These are phyloP conservation scores for Protostelium mycophagum DNA, from an alignment of 78 protist species.

Conservation along the genomic window DNA sequence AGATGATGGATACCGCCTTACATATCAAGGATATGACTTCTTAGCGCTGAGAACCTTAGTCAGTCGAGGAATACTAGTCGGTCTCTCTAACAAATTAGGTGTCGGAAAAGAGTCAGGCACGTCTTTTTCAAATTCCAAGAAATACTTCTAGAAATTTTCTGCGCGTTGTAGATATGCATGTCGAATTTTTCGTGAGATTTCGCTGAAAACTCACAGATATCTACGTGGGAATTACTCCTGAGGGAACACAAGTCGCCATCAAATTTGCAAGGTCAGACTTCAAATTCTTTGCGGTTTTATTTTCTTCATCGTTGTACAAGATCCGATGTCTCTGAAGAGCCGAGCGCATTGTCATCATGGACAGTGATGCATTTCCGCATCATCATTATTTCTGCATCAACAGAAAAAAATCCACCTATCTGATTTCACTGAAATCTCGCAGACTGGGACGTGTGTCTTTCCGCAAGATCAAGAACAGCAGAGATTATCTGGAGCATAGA, in stretches of 20 bases:
- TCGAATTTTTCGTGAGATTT: neutral
- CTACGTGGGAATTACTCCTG: constrained; percentile 45
- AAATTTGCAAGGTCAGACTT: constrained; percentile 50
- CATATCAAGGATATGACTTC: constrained; percentile 94
- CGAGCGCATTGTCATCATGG: too few relatives aligned
- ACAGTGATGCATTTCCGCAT: neutral
- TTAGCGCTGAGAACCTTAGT: constrained; percentile 86
- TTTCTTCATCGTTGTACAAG: neutral
- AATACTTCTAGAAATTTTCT: too few relatives aligned
- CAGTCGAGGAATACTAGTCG: constrained; percentile 63
- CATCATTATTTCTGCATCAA: neutral
- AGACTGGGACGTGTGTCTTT: constrained; percentile 96
- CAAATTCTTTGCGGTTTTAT: constrained; percentile 2
- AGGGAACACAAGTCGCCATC: constrained; percentile 55
- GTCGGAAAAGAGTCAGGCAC: constrained; percentile 97
- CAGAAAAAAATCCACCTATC: neutral
- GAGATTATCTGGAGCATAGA: constrained; percentile 88
- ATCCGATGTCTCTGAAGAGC: too few relatives aligned
- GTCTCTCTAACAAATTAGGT: constrained; percentile 93
- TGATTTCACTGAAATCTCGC: constrained; percentile 52
- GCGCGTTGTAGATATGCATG: too few relatives aligned
- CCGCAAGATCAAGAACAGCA: constrained; percentile 83
- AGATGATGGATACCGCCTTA: constrained; percentile 93
- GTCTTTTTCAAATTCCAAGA: neutral
- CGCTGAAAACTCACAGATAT: constrained; percentile 51